Evolutionary conservation across 768 basidiomycete species (phyloP).

Genomic region (Lactifluus rugatus): DNA sequence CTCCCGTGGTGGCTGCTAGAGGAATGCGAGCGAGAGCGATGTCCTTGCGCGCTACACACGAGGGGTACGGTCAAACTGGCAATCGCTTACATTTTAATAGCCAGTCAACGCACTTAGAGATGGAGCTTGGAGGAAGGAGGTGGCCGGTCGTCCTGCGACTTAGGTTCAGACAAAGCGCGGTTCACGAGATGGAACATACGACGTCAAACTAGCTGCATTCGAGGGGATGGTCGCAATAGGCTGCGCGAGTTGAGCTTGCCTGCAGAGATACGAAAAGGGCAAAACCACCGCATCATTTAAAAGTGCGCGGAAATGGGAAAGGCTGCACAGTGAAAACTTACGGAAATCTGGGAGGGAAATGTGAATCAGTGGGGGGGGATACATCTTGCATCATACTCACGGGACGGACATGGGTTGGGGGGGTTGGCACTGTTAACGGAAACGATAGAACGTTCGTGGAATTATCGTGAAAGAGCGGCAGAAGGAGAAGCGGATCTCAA

Average conservation of each 20-base stretch:
- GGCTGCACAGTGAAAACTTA: not conserved
- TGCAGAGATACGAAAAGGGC: not conserved
- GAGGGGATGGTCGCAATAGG: not conserved
- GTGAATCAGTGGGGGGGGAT: not conserved
- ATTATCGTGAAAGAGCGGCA: not conserved
- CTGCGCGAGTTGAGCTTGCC: not conserved
- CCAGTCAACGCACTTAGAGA: not conserved
- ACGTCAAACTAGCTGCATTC: not conserved
- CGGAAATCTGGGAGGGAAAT: conserved; percentile 1
- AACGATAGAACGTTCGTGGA: not conserved
- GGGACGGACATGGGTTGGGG: not conserved
- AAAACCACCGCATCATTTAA: not conserved
- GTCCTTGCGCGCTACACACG: not conserved
- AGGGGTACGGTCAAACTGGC: not conserved
- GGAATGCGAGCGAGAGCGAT: not conserved
- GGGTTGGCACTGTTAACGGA: not conserved
- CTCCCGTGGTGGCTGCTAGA: not conserved
- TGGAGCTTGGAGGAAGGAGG: not conserved
- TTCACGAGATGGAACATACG: not conserved
- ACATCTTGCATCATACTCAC: not conserved
- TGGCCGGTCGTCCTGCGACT: not conserved
- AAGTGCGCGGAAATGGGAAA: not conserved
- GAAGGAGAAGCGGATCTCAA: not conserved
- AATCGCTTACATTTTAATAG: not conserved
- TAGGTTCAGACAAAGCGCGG: not conserved